A percentile compares a stretch with the other conserved stretches of the same genome.
These are phyloP conservation scores for Chrysosporium queenslandicum DNA, from an alignment of 2,329 filamentous ascomycete species.

Conservation along the genomic window DNA sequence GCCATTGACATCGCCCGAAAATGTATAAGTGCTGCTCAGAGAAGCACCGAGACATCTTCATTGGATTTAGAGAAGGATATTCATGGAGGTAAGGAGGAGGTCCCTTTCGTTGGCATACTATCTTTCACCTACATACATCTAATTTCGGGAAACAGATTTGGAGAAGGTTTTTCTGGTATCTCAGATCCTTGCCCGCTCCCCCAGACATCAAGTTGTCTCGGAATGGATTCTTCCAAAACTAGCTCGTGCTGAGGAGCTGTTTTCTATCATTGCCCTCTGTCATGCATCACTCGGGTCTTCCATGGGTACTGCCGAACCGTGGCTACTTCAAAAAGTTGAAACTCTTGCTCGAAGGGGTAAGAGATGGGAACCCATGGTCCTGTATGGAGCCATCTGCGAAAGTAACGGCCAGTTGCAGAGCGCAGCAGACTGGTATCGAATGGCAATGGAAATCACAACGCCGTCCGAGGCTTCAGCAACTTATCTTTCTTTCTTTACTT, in stretches of 20 bases:
- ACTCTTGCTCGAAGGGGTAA: constrained; percentile 6
- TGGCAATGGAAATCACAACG: constrained; percentile 13
- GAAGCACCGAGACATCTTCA: neutral
- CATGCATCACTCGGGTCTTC: neutral
- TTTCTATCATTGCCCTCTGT: neutral
- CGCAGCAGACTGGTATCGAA: constrained; percentile 9
- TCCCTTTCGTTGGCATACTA: neutral
- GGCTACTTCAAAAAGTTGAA: constrained; percentile 9
- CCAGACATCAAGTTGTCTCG: constrained; percentile 10
- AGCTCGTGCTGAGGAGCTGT: constrained; percentile 2
- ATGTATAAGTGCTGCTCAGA: constrained; percentile 4
- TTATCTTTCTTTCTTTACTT: neutral
- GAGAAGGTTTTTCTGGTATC: neutral
- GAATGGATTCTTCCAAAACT: constrained; percentile 1
- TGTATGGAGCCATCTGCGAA: constrained; percentile 9
- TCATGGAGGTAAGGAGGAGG: neutral
- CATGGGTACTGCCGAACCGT: neutral
- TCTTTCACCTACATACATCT: neutral
- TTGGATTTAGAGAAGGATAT: neutral
- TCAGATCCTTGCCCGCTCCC: constrained; percentile 8
- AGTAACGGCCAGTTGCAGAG: constrained; percentile 11
- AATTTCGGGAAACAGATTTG: neutral
- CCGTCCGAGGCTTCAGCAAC: neutral
- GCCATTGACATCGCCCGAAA: constrained; percentile 9
- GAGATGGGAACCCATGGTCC: constrained; percentile 11